Base-by-base conservation (phyloP, 2,329 filamentous ascomycete species). In the Ophiostoma triangulosporum region DNA sequence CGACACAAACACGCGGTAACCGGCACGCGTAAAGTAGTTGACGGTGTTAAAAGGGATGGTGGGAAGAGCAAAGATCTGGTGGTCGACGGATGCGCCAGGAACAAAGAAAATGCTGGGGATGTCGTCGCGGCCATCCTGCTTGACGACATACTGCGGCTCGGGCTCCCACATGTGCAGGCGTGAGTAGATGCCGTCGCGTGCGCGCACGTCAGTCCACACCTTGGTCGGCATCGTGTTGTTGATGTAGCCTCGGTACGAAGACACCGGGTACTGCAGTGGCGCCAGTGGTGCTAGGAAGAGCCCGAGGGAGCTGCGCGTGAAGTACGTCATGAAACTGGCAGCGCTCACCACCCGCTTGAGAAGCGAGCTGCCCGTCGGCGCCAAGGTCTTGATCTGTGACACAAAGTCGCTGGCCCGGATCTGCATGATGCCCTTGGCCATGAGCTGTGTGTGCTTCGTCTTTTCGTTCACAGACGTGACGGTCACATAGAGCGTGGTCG, bases 1-100 rank as follows among this genome's bases (percentile, higher is more conserved):
- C 0, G 72, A 65, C 3, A 80, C 65, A 59, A 77, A 83, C 17
- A 81, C 75, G 5, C 75, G 72, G 64, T 83, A 82, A 8, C 81
- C 81, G 0, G 73, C 75, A 1, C 73, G 68, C 3, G 72, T 76
- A 62, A 84, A 77, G 65, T 81, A 82, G 61, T 83, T 78, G 57
- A 84, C 72, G 0, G 78, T 72, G 62, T 84, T 83, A 57, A 73
- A 74, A n/a, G 72, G 70, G 53, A 84, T 80, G 2, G 80, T 83
- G 2, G 80, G 79, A 27, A 81, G 68, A 0, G 80, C 73, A 57
- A 71, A 84, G 52, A 83, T 80, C 57, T 79, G 74, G 59, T 84
- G 76, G 62, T 83, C 77, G 1, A 84, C 80, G 1, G 76, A 70
- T 0, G 79, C 78, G 20, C 80, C 81, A 0, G 80, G 78, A 45